Evolutionary conservation across 2,329 filamentous ascomycete genomes (phyloP), one percentile per base, ranked within the genome.

Genomic region (Ophiostoma australiae): DNA sequence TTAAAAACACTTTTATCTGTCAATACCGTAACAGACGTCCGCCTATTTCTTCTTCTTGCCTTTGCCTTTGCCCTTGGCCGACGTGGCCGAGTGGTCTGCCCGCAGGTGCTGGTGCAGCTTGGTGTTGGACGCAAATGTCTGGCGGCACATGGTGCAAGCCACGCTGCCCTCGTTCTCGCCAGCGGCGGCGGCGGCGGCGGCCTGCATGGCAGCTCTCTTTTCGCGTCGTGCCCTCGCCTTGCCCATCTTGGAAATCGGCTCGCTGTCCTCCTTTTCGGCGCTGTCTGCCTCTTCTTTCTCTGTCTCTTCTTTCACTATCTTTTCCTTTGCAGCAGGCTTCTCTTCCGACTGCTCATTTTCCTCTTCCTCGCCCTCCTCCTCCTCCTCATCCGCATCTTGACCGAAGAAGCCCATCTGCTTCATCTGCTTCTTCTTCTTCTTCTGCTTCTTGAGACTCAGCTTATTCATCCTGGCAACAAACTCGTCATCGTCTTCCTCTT

Each of bases 401-500:
- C 91, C 86, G 4, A 48, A 41, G 66, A 67, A 48, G 11, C 66
- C 66, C 37, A 31, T 31, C 66, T 67, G 66, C 39, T 27, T 67
- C 37, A 41, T 41, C 23, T 67, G 66, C 66, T 67, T 67, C 66
- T 67, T 67, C 37, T 67, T 41, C 66, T 67, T 67, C 39, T 67
- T 67, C 15, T 67, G 66, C 23, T 67, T 67, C 66, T 67, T 67
- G 4, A 67, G 37, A n/a, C 66, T 67, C 20, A 67, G 37, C 39
- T 48, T 67, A 3, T 44, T 27, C 66, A 67, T 67, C 23, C 66
- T 23, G 10, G 66, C 66, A 3, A 39, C 66, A 48, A 67, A 67
- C 37, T 67, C 66, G 7, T 48, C 20, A n/a, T 93, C 93, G 80
- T 95, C 93, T 72, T 87, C 33, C 61, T 69, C 69, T 35, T 58